Base-by-base conservation (phyloP, 768 basidiomycete species). In the Pleurotus tuber-regium region DNA sequence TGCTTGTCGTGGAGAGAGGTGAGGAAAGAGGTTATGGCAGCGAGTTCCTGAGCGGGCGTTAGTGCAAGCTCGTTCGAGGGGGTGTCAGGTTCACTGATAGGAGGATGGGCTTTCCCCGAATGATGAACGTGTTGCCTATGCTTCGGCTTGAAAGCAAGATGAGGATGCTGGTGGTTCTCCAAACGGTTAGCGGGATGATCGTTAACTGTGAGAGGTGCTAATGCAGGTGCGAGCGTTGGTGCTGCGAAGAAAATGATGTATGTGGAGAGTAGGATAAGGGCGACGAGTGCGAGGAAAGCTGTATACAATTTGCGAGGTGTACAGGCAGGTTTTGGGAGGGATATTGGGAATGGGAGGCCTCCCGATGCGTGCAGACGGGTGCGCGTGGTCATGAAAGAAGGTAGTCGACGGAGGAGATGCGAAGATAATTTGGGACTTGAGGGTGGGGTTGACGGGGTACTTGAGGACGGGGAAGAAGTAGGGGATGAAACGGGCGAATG, bases 21-120 rank as follows among this genome's bases (percentile, higher is more conserved):
- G 35, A 92, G 72, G 67, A 91, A 92, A 52, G 79, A 81, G 2
- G 85, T 78, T 41, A 90, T 69, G 2, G 89, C 87, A 1, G 87
- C 87, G 16, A 92, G 78, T 61, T 92, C 89, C 61, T 90, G 77
- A 0, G 69, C 64, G 0, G 71, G 61, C 9, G 46, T 48, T 4
- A 48, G 35, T 2, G 21, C 35, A 16, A 19, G 35, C 21, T 38
- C 10, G 35, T n/a, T n/a, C n/a, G 35, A 16, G 35, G 14, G n/a
- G 35, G 35, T 38, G n/a, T n/a, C n/a, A 16, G 35, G 35, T 38
- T 16, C 21, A 7, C n/a, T n/a, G 5, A 38, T n/a, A 16, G 35
- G 14, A 16, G 35, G 35, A 16, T 6, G 21, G 21, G n/a, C 21
- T 19, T 38, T 38, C 35, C n/a, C 21, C 7, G 21, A 5, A 9